Conservation (phyloP, 78 protist genomes). For the slime mould (Dictyostelium discoideum) region DNA sequence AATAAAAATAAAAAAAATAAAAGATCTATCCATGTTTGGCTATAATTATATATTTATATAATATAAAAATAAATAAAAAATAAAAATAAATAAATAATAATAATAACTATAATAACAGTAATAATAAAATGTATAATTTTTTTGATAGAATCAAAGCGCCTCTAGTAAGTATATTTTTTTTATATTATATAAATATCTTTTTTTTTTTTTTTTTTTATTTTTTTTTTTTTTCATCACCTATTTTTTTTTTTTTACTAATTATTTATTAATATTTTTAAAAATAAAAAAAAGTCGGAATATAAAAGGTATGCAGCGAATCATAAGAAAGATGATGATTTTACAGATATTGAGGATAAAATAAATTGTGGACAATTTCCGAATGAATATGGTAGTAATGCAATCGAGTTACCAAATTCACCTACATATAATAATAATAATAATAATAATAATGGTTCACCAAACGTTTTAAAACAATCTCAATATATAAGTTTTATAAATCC, state of each 20-base stretch:
- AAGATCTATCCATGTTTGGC: background rate
- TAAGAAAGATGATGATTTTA: background rate
- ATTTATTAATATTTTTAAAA: background rate
- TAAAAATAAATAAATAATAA: background rate
- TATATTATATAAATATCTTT: no score
- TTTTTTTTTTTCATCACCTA: background rate
- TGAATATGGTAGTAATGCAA: background rate
- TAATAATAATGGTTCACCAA: background rate
- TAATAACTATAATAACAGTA: background rate
- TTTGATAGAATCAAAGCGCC: constrained; percentile 77
- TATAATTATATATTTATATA: no score
- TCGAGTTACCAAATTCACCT: background rate
- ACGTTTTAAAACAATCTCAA: constrained; percentile 17
- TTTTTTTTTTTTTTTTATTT: background rate
- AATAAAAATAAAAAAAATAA: no score
- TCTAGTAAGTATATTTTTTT: constrained; percentile 27
- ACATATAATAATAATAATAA: background rate
- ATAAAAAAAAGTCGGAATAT: background rate
- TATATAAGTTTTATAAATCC: background rate
- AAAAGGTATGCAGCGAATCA: background rate
- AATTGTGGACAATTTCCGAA: background rate
- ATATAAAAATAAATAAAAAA: background rate
- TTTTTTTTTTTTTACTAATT: background rate
- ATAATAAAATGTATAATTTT: constrained; percentile 34
- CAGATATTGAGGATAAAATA: background rate